A percentile compares a stretch with the other conserved stretches of the same genome.
Conservation (phyloP, 2,329 filamentous ascomycete genomes). For the Nemania serpens region DNA sequence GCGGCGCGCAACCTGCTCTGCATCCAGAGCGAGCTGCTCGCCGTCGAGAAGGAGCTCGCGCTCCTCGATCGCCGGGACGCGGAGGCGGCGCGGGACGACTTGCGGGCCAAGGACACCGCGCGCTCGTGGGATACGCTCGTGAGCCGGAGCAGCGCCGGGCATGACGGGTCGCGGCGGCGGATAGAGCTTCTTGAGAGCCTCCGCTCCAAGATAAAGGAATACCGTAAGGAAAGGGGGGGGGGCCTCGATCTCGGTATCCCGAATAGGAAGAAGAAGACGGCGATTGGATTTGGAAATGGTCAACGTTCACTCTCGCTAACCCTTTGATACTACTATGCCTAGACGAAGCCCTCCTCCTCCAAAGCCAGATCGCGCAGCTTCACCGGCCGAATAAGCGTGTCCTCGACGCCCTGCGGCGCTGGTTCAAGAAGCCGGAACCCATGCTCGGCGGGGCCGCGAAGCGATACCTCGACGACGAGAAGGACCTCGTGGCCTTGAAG, state of each 20-base stretch:
- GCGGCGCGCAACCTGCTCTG: constrained; percentile 17
- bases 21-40: constrained; percentile 15
- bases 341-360: constrained; percentile 22
- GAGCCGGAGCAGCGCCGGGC: background rate
- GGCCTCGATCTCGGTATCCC: no score
- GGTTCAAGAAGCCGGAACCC: constrained; percentile 3
- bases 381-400: constrained; percentile 9
- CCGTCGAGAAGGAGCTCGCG: constrained; percentile 4
- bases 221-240: background rate
- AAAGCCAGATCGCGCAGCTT: constrained; percentile 17
- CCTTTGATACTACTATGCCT: background rate
- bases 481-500: constrained; percentile 10
- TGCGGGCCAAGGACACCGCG: constrained; percentile 1
- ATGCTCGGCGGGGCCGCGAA: constrained; percentile 8
- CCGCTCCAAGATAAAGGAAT: constrained; percentile 5
- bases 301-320: background rate
- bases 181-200: background rate
- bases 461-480: constrained; percentile 6
- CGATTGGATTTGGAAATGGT: background rate
- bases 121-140: constrained; percentile 16
- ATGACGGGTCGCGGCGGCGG: background rate
- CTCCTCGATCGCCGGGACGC: constrained; percentile 1
- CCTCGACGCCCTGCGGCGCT: constrained; percentile 3
- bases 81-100: background rate
- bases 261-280: no score